A percentile compares a stretch with the other conserved stretches of the same genome.
Conservation (phyloP, 176 grass and related monocot species). For the Melocanna baccifera region DNA sequence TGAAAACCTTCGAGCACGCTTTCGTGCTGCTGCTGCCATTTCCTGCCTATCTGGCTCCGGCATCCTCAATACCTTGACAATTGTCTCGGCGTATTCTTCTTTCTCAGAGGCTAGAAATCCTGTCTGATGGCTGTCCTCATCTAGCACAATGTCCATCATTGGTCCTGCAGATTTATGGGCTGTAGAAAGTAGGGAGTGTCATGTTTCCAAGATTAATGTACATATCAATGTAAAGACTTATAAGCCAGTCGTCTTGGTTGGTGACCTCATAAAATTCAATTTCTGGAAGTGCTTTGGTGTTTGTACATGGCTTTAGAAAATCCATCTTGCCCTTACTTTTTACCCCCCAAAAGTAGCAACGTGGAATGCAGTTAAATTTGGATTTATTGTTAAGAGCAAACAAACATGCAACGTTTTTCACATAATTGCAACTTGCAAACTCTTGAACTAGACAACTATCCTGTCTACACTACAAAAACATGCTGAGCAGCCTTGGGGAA, state of each 20-base stretch:
- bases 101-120: slow-evolving; percentile 65
- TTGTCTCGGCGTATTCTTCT: slow-evolving; percentile 75
- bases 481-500: background rate
- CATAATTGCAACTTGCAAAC: background rate
- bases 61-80: slow-evolving; percentile 68
- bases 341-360: background rate
- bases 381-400: background rate
- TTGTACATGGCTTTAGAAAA: slow-evolving; percentile 10
- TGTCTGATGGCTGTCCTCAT: slow-evolving; percentile 67
- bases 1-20: slow-evolving; percentile 83
- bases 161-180: slow-evolving; percentile 91
- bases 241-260: background rate
- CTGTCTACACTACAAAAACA: background rate
- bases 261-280: background rate
- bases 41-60: slow-evolving; percentile 57
- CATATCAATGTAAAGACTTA: background rate
- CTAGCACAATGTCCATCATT: slow-evolving; percentile 87
- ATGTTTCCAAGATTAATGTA: background rate
- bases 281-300: background rate
- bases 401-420: background rate
- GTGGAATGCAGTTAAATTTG: background rate
- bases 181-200: slow-evolving; percentile 23
- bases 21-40: slow-evolving; percentile 62
- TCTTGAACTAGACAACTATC: background rate
- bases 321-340: background rate